Evolutionary conservation across 1,284 basidiomycete species (phyloP).

Genomic region (Ganoderma meredithae): DNA sequence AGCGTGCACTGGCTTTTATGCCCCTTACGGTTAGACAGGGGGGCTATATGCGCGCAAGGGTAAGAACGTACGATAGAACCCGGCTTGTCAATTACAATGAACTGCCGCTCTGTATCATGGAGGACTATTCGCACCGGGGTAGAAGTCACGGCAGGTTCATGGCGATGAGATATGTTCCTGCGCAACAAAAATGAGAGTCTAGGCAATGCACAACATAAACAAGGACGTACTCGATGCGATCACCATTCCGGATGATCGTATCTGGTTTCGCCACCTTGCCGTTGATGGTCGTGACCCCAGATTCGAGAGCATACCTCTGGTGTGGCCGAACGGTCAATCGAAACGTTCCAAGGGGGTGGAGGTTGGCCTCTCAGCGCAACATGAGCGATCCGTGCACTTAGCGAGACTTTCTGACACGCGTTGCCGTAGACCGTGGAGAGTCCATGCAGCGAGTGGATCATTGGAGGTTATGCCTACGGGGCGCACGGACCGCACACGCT

Average conservation of each 20-base stretch:
- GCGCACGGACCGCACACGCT: conserved; percentile 21
- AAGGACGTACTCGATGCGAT: conserved; percentile 84
- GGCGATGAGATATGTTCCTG: conserved; percentile 93
- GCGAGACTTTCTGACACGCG: neutral
- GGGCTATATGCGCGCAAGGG: neutral
- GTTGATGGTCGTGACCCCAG: conserved; percentile 96
- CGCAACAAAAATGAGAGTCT: neutral
- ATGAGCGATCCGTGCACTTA: conserved; percentile 4
- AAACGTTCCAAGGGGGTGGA: neutral
- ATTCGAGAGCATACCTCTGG: conserved; percentile 89
- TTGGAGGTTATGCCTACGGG: neutral
- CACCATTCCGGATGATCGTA: conserved; percentile 86
- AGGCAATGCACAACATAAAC: neutral
- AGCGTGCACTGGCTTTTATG: conserved; percentile 82
- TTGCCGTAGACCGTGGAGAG: neutral
- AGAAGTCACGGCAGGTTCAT: conserved; percentile 95
- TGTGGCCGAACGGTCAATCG: conserved; percentile 10
- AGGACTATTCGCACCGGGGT: conserved; percentile 85
- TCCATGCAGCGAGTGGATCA: neutral
- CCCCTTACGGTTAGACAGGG: neutral
- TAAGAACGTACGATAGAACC: conserved; percentile 82
- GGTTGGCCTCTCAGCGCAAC: conserved; percentile 15
- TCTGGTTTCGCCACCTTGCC: conserved; percentile 83
- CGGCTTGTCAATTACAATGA: conserved; percentile 95
- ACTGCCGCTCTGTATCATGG: conserved; percentile 80